Conservation (phyloP, 2,329 filamentous ascomycete species). For the Hypoxylon sp. region DNA sequence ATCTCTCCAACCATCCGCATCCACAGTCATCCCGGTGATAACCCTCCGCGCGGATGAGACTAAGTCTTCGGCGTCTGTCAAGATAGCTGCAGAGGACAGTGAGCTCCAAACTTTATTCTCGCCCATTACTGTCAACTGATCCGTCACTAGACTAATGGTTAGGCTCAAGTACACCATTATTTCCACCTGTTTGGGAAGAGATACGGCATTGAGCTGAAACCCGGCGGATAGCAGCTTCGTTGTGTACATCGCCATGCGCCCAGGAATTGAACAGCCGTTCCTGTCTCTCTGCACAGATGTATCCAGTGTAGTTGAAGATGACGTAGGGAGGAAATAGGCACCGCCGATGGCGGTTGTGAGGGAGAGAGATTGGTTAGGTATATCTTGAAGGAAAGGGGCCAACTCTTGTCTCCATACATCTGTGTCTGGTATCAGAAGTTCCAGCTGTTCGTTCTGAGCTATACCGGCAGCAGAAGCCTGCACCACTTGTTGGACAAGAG, state of each 20-base stretch:
- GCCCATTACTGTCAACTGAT: conserved; percentile 64
- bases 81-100: conserved; percentile 53
- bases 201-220: conserved; percentile 56
- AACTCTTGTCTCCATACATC: conserved; percentile 76
- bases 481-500: conserved; percentile 63
- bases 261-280: conserved; percentile 77
- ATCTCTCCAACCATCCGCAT: conserved; percentile 56
- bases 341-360: conserved; percentile 81
- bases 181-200: conserved; percentile 60
- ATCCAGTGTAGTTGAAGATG: conserved; percentile 39
- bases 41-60: conserved; percentile 57
- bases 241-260: conserved; percentile 81
- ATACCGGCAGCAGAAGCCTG: conserved; percentile 54
- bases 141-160: conserved; percentile 64
- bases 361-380: conserved; percentile 73
- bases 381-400: conserved; percentile 62
- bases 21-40: conserved; percentile 53
- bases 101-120: conserved; percentile 62
- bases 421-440: conserved; percentile 70
- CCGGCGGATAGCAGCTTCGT: conserved; percentile 65
- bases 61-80: conserved; percentile 59
- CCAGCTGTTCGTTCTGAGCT: conserved; percentile 23
- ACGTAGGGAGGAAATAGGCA: conserved; percentile 72
- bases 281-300: conserved; percentile 66
- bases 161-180: conserved; percentile 65